Base-by-base conservation (phyloP, 768 basidiomycete genomes). In the Tricholoma sp. region DNA sequence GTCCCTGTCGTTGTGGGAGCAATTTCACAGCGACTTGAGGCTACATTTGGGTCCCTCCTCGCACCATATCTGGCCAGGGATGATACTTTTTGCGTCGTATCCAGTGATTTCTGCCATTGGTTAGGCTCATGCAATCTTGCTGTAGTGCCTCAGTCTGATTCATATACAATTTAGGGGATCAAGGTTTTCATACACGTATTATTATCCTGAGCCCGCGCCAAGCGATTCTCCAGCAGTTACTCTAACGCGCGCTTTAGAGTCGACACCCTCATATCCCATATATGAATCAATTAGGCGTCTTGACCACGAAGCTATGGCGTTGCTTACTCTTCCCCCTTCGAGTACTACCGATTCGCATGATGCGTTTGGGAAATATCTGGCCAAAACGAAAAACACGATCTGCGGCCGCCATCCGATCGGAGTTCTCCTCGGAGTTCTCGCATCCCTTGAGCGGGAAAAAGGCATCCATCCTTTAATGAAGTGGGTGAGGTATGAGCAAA, bases 101-200 rank as follows among this genome's bases (percentile, higher is more conserved):
- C 95, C 4, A 92, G 90, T 57, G 97, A 99, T 71, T 99, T 99
- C 69, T 98, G 97, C 67, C 97, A 99, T 70, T 99, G 97, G 95
- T 94, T 55, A 60, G 82, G 61, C 31, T 6, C 45, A 47, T 39
- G 14, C 16, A 24, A 4, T 14, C 18, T 29, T 34, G 8, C 50
- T 57, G 1, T 1, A 22, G 14, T 9, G 3, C 29, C 31, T 57
- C 37, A 52, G 51, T 51, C n/a, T 50, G 54, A 51, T 53, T 35
- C 49, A 31, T 19, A 16, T 18, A 1, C 12, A 52, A 14, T 57
- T 2, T 59, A 92, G 91, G 93, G 94, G 94, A 10, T 78, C 79
- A 6, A 82, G 92, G 46, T 97, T 94, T 69, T 83, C 82, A 12
- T 96, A 94, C 72, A 95, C 93, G 0, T 85, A 83, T 69, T 96